Percentiles rank a stretch among this genome's conserved stretches.
Conservation (phyloP, 192 early-diverging fungal species). For the Coemansia sp. region DNA sequence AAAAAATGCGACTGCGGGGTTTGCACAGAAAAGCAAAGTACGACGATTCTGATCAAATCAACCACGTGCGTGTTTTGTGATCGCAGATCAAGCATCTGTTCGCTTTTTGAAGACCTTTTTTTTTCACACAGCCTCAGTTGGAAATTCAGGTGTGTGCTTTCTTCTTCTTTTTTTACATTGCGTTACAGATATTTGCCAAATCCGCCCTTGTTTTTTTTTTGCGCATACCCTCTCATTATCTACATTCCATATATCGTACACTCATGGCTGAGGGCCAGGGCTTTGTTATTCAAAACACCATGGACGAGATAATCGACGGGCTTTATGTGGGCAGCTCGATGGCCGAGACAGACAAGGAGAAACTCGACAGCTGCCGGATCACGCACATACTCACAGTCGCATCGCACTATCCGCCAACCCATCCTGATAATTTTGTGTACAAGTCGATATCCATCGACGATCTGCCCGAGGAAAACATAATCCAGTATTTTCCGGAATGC, state of each 20-base stretch:
- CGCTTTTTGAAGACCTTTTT: not conserved
- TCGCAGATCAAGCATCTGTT: too few species aligned
- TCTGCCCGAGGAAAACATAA: slow-evolving; percentile 64
- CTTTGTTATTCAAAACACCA: slow-evolving; percentile 51
- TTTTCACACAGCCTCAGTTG: not conserved
- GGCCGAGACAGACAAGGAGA: slow-evolving; percentile 46
- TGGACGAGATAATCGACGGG: slow-evolving; percentile 47
- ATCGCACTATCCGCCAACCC: slow-evolving; percentile 35
- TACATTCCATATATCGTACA: not conserved
- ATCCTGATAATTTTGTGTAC: slow-evolving; percentile 58
- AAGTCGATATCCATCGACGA: slow-evolving; percentile 63
- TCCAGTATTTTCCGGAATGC: slow-evolving; percentile 70
- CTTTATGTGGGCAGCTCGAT: slow-evolving; percentile 56
- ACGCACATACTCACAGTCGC: slow-evolving; percentile 53
- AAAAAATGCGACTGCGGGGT: too few species aligned
- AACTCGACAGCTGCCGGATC: slow-evolving; percentile 31
- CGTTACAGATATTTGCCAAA: too few species aligned
- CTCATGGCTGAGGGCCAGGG: slow-evolving; percentile 14
- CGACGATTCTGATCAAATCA: too few species aligned
- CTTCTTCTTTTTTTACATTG: too few species aligned
- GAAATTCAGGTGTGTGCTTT: too few species aligned
- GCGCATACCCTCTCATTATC: not conserved
- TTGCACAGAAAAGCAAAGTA: too few species aligned
- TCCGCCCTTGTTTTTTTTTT: not conserved
- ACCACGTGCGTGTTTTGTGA: too few species aligned